These are phyloP conservation scores for Acephala macrosclerotiorum DNA, from an alignment of 2,329 filamentous ascomycete species.

Conservation along the genomic window DNA sequence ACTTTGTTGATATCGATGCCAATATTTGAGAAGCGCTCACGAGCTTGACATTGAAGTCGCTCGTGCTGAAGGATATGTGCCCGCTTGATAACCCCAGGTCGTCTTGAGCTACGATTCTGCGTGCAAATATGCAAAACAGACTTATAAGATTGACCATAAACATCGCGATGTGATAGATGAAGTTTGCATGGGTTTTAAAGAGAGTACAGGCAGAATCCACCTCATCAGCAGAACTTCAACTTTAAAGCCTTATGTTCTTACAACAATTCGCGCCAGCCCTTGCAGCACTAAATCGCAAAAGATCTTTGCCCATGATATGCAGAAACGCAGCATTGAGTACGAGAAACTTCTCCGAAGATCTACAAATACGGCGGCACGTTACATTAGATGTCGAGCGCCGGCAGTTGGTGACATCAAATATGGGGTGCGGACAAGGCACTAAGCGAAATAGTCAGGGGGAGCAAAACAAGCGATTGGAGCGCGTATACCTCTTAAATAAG, in stretches of 20 bases:
- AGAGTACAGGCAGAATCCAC: neutral
- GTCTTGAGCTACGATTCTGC: neutral
- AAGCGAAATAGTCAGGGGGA: neutral
- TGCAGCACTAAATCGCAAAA: neutral
- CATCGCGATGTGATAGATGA: neutral
- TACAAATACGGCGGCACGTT: neutral
- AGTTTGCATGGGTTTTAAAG: neutral
- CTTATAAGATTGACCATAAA: neutral
- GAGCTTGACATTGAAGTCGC: constrained; percentile 51
- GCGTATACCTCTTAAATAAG: neutral
- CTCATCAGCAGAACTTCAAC: neutral
- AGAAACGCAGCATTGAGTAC: neutral
- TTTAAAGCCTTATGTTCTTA: neutral
- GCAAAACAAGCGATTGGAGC: neutral
- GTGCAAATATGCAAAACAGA: neutral
- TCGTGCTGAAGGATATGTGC: constrained; percentile 26
- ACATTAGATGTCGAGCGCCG: neutral
- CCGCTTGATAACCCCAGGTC: constrained; percentile 9
- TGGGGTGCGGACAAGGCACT: neutral
- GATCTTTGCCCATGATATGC: neutral
- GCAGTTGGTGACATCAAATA: neutral
- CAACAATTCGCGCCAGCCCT: neutral
- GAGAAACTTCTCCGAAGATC: neutral
- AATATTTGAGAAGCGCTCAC: constrained; percentile 56
- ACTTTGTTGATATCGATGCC: constrained; percentile 52